Evolutionary conservation across 2,329 filamentous ascomycete genomes (phyloP), one percentile per base, ranked within the genome.

Genomic region (Biscogniauxia mediterranea): DNA sequence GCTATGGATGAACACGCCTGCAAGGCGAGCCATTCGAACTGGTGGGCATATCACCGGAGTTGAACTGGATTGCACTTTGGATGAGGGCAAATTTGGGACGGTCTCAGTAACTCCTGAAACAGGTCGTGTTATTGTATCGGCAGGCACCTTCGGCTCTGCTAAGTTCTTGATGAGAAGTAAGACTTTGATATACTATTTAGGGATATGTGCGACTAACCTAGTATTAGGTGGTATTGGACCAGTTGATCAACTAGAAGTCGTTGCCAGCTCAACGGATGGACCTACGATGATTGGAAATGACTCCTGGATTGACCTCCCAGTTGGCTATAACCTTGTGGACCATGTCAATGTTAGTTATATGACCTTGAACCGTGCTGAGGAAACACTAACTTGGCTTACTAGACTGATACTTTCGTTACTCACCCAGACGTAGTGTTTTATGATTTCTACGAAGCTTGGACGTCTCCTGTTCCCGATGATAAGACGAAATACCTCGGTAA

Each of bases 71-170:
- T 81, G 82, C 56, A 78, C 78, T 50, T 75, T 77, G 20, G 74
- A 76, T 46, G 82, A 80, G 15, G 86, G 87, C 8, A 81, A 82
- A 64, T 80, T 79, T 53, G 86, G 88, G 5, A 83, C 81, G 13
- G 80, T 91, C 66, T 85, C 84, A 11, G 76, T 91, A 58, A 86
- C 86, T 21, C 70, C 80, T 5, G 74, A 77, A 23, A 85, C 81
- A 23, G 89, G 89, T 13, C 83, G 87, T 60, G 88, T 92, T 51
- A 84, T 92, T 63, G 79, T 91, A 26, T 84, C 89, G 7, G 85
- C 88, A 1, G 89, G 89, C 55, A 80, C 88, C 2, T 90, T 92
- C 62, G 88, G 87, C 21, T 88, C 87, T 2, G 81, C 88, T 20
- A 89, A 90, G 74, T 79, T 92, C 55, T 81, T 92, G 5, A 80